phyloP scores from a whole-genome alignment of 768 basidiomycete species.

The Tylopilus sp. region DNA sequence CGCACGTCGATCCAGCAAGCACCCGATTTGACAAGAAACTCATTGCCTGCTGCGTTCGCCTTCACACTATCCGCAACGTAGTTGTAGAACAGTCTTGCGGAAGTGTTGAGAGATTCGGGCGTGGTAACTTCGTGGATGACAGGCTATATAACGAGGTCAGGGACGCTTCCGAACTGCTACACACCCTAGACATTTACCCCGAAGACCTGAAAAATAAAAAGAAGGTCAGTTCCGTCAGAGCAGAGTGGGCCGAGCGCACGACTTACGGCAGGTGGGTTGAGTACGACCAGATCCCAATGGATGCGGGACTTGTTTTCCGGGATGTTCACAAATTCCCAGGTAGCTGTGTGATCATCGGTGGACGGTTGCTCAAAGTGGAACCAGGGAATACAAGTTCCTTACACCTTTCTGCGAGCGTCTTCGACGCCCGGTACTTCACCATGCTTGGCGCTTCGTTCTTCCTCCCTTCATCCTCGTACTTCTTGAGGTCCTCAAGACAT shows the following conservation, averaged over 20 bases:
- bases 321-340: constrained; percentile 43
- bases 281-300: too few relatives aligned
- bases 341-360: too few relatives aligned
- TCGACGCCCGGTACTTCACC: constrained; percentile 57
- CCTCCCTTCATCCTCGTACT: constrained; percentile 47
- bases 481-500: constrained; percentile 35
- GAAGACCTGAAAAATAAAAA: too few relatives aligned
- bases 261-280: constrained; percentile 39
- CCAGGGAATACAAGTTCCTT: not conserved
- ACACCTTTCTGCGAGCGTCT: constrained; percentile 64
- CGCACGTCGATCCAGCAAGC: too few relatives aligned
- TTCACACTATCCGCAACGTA: too few relatives aligned
- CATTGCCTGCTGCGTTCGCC: too few relatives aligned
- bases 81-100: too few relatives aligned
- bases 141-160: constrained; percentile 37
- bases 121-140: constrained; percentile 39
- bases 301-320: constrained; percentile 30
- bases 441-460: too few relatives aligned
- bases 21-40: too few relatives aligned
- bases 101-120: too few relatives aligned
- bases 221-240: not conserved
- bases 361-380: not conserved
- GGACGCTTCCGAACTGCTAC: not conserved
- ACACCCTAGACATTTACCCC: constrained; percentile 13
- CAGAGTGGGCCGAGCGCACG: too few relatives aligned